Evolutionary conservation across 2,329 filamentous ascomycete species (phyloP).

Genomic region (Aspergillus quadricinctus): DNA sequence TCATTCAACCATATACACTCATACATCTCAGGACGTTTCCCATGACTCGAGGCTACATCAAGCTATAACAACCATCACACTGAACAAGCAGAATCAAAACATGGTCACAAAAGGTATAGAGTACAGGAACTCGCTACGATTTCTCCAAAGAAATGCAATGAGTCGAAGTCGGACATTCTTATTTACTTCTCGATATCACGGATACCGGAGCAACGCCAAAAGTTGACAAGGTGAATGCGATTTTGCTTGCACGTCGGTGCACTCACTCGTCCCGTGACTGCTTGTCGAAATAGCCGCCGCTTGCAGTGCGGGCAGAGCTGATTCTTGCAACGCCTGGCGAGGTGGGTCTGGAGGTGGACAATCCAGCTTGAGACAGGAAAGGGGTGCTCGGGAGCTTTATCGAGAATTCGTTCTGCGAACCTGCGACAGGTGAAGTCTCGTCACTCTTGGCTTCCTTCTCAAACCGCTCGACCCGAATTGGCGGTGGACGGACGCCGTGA

Average conservation of each 20-base stretch:
- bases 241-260: slow-evolving; percentile 17
- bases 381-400: slow-evolving; percentile 46
- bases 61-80: neutral
- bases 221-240: slow-evolving; percentile 12
- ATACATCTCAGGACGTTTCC: neutral
- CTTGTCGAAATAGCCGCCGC: slow-evolving; percentile 37
- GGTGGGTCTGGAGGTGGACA: slow-evolving; percentile 51
- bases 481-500: slow-evolving; percentile 51
- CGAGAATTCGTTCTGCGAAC: slow-evolving; percentile 42
- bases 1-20: neutral
- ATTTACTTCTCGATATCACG: slow-evolving; percentile 15
- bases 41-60: neutral
- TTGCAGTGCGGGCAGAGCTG: slow-evolving; percentile 35
- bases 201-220: slow-evolving; percentile 4
- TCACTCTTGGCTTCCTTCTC: slow-evolving; percentile 67
- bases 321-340: slow-evolving; percentile 47
- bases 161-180: slow-evolving; percentile 9
- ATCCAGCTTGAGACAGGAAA: slow-evolving; percentile 43
- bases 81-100: neutral
- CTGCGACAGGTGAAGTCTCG: slow-evolving; percentile 17
- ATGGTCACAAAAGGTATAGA: neutral
- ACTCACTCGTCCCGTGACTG: slow-evolving; percentile 21
- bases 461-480: slow-evolving; percentile 61
- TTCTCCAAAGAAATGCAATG: slow-evolving; percentile 2
- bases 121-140: neutral